These are phyloP conservation scores for Termitomyces sp. DNA, from an alignment of 768 basidiomycete species.

Conservation along the genomic window DNA sequence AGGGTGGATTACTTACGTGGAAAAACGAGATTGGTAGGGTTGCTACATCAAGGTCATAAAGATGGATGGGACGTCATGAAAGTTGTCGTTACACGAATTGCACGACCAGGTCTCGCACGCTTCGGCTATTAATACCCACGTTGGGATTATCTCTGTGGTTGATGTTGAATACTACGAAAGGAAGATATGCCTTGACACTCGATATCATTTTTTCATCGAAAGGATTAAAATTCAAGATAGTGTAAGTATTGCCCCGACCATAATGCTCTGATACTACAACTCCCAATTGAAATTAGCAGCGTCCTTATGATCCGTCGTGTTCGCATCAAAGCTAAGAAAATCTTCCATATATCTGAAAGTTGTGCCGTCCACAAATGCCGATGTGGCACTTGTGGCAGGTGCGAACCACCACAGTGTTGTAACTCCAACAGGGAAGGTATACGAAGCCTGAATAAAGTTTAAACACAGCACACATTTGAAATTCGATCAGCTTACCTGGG, in stretches of 20 bases:
- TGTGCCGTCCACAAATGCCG: background rate
- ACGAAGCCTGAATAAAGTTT: constrained; percentile 40
- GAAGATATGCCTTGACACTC: background rate
- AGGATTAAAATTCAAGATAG: background rate
- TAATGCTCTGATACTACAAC: background rate
- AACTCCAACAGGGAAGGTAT: constrained; percentile 77
- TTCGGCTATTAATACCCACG: background rate
- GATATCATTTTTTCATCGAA: background rate
- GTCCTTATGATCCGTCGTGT: constrained; percentile 1
- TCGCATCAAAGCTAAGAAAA: constrained; percentile 8
- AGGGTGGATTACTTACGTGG: constrained; percentile 4
- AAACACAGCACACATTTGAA: background rate
- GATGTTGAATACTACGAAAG: background rate
- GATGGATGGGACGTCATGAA: background rate
- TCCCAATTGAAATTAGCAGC: background rate
- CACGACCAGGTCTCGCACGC: background rate
- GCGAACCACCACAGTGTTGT: constrained; percentile 51
- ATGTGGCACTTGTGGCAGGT: constrained; percentile 6
- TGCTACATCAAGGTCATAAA: background rate
- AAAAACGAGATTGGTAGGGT: background rate
- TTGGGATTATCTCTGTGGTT: no score
- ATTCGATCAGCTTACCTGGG: constrained; percentile 36
- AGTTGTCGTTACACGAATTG: background rate
- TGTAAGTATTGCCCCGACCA: background rate
- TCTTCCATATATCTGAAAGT: background rate